Evolutionary conservation across 208 protist genomes (phyloP), one percentile per base, ranked within the genome.

Genomic region (Herpetomonas samuelpessoai): DNA sequence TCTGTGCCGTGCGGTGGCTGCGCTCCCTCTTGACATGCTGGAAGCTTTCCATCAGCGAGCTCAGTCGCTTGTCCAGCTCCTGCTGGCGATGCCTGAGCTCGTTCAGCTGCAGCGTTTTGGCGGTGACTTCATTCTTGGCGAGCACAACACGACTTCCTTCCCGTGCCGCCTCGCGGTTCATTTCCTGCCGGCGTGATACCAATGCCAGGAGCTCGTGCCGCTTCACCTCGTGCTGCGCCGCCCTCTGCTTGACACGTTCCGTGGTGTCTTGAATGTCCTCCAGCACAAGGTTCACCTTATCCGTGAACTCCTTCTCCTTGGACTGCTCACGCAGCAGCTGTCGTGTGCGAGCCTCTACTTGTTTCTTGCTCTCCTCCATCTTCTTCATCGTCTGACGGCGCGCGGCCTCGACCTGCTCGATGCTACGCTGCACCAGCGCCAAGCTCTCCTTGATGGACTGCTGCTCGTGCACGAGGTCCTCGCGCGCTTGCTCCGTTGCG

Each of bases 1-100:
- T 98, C 62, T 96, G 75, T 24, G 93, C 88, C 16, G 87, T 91
- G 68, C 92, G 97, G 41, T 97, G 92, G 64, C 91, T 88, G 14
- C 96, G 74, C 68, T 98, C 93, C 47, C 82, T 82, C 74, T 97
- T 98, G 24, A 98, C 84, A 27, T 86, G 72, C 27, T 96, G 87
- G 76, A 97, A 98, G 41, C 83, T 24, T 51, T 88, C 76, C 0
- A 79, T 80, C n/a, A 91, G 76, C 21, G 85, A 67, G 41, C 70
- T 68, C 21, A 97, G 74, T 10, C 88, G 84, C 39, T 76, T 76
- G 31, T 88, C 79, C 39, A 97, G 62, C 54, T 96, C 84, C 19
- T 76, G 71, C 25, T 86, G 74, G 24, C 81, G 77, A 31, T 91
- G 63, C 35, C 74, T 65, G 22, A 80, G 68, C 46, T 93, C 84